A percentile compares a stretch with the other conserved stretches of the same genome.
phyloP scores from a whole-genome alignment of 495 filamentous ascomycete species.

The Cercophora sp. region DNA sequence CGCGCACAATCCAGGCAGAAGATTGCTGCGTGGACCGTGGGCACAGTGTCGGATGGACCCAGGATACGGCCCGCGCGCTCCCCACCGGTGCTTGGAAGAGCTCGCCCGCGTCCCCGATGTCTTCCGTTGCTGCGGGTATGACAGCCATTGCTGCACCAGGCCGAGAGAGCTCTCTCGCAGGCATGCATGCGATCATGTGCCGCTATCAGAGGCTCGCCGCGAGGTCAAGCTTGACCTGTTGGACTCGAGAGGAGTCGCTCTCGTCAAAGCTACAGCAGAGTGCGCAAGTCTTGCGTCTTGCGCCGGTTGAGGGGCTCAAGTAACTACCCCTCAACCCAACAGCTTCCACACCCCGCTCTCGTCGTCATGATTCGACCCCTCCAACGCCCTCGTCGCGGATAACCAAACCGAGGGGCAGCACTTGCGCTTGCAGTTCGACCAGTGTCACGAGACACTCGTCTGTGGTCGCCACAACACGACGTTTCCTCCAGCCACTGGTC shows the following conservation, averaged over 20 bases:
- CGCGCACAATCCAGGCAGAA: too few species aligned
- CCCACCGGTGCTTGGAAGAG: too few species aligned
- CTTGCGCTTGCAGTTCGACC: not conserved
- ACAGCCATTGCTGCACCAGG: not conserved
- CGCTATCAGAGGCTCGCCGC: not conserved
- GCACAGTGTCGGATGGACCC: not conserved
- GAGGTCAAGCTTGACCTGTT: not conserved
- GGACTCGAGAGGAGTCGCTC: not conserved
- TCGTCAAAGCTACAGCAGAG: conserved; percentile 2
- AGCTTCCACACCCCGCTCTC: conserved; percentile 6
- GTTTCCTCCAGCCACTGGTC: conserved; percentile 7
- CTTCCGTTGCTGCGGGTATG: conserved; percentile 6
- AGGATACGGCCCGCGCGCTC: too few species aligned
- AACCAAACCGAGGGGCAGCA: not conserved
- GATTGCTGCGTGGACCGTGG: not conserved
- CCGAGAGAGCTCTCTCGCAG: not conserved
- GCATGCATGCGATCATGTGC: conserved; percentile 10
- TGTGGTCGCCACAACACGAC: conserved; percentile 5
- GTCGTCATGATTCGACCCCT: conserved; percentile 8
- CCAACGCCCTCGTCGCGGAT: not conserved
- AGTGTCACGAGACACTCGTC: conserved; percentile 3
- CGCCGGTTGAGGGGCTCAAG: conserved; percentile 6
- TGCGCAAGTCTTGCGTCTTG: not conserved
- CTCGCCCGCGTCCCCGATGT: conserved; percentile 2
- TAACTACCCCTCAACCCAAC: conserved; percentile 5